A percentile compares a stretch with the other conserved stretches of the same genome.
Evolutionary conservation across 2,329 filamentous ascomycete genomes (phyloP).

Genomic region (Didymella arachidicola): DNA sequence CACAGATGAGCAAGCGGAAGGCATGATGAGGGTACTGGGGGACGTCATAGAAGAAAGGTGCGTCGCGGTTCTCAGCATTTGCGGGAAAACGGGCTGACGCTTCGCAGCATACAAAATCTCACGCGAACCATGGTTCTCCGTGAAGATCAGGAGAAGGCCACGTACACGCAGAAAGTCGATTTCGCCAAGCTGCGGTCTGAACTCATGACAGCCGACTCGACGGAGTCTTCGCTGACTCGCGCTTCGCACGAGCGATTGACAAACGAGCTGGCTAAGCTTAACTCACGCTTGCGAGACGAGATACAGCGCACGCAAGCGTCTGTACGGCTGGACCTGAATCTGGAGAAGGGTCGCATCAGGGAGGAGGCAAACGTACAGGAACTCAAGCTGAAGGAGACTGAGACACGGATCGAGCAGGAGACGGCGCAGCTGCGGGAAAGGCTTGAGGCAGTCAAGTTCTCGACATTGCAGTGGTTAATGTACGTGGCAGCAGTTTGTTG

Average conservation of each 20-base stretch:
- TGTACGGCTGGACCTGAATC: constrained; percentile 88
- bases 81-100: background rate
- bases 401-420: constrained; percentile 98
- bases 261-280: constrained; percentile 94
- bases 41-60: constrained; percentile 96
- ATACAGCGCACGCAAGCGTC: constrained; percentile 93
- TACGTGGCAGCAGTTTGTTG: constrained; percentile 60
- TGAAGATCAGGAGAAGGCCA: constrained; percentile 85
- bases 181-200: constrained; percentile 97
- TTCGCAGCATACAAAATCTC: constrained; percentile 84
- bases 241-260: constrained; percentile 90
- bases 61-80: constrained; percentile 7
- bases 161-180: constrained; percentile 88
- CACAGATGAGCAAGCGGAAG: constrained; percentile 91
- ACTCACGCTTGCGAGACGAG: constrained; percentile 87
- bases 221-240: constrained; percentile 86
- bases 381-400: constrained; percentile 97
- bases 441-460: constrained; percentile 97
- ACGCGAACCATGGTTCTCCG: constrained; percentile 97
- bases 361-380: constrained; percentile 97
- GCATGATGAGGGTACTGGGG: constrained; percentile 98
- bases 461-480: constrained; percentile 97
- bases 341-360: constrained; percentile 94
- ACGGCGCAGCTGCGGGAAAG: constrained; percentile 88
- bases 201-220: constrained; percentile 88